Base-by-base conservation (phyloP, 75 land plant genomes). In the Azolla pinnata region DNA sequence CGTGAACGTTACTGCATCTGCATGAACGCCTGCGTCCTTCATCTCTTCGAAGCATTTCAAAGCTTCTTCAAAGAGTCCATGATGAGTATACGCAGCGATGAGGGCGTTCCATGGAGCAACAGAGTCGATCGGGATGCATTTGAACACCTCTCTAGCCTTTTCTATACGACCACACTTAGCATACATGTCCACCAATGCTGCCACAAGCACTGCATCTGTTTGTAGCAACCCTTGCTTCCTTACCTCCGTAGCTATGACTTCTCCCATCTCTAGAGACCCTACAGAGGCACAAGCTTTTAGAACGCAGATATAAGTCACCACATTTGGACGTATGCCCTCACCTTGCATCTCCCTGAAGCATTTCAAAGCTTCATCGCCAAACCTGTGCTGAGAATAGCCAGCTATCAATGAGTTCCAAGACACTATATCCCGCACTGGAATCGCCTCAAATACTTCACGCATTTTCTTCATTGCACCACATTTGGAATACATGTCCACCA, bases 391-490 rank as follows among this genome's bases (percentile, higher is more conserved):
- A 18, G 90, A 72, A 71, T 80, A 85, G 1, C 80, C 85, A 32
- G 68, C 63, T 14, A 85, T 77, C 69, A 88, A 71, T 29, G 93
- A 79, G 66, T 81, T 85, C 88, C 93, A 88, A 10, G 89, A 77
- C 10, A 88, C 79, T 26, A 73, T 38, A 59, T 85, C 85, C 34
- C 70, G 53, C 2, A 72, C 69, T n/a, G 38, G 38, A 0, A 72
- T 52, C 0, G 45, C 67, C 33, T 58, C 54, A 49, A 87, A 87
- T 17, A 76, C 68, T 47, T 60, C 46, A 32, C 73, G 33, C 27
- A 68, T 54, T 26, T 70, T 67, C 17, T 49, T 53, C 32, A 60
- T 21, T 4, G 19, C 7, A 0, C 79, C 67, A 35, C 65, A 66
- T n/a, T 66, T 67, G 0, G 65, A 60, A 60, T 83, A 81, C 85